A percentile compares a stretch with the other conserved stretches of the same genome.
phyloP scores from a whole-genome alignment of 306 rosid species.

The Prunus armeniaca region DNA sequence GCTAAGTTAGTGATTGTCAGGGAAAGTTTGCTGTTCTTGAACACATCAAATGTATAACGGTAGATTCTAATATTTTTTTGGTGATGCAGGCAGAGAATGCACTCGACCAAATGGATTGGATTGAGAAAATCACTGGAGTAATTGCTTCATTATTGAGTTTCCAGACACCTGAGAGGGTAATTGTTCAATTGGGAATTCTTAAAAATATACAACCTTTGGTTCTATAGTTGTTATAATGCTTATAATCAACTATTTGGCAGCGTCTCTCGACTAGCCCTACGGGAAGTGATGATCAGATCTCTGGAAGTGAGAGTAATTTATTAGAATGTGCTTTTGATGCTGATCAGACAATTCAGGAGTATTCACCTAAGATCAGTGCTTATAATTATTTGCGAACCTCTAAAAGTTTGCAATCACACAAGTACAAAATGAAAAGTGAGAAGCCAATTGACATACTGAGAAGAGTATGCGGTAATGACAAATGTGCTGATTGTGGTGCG shows the following conservation, averaged over 20 bases:
- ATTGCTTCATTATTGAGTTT: slow-evolving; percentile 70
- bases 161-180: slow-evolving; percentile 61
- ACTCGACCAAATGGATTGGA: slow-evolving; percentile 83
- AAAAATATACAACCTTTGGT: slow-evolving; percentile 4
- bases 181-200: slow-evolving; percentile 17
- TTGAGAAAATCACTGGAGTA: slow-evolving; percentile 78
- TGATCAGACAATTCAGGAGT: slow-evolving; percentile 26
- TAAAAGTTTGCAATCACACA: slow-evolving; percentile 46
- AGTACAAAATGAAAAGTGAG: slow-evolving; percentile 36
- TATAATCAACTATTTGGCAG: slow-evolving; percentile 42
- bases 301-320: slow-evolving; percentile 22
- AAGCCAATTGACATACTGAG: slow-evolving; percentile 69
- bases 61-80: not conserved
- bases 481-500: slow-evolving; percentile 85
- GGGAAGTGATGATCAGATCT: slow-evolving; percentile 28
- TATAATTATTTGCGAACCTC: slow-evolving; percentile 33
- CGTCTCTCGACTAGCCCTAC: slow-evolving; percentile 31
- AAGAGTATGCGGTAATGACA: slow-evolving; percentile 72
- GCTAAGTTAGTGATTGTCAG: not conserved
- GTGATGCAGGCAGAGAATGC: slow-evolving; percentile 78
- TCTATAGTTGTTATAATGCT: slow-evolving; percentile 24
- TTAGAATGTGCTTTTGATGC: slow-evolving; percentile 27
- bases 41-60: not conserved
- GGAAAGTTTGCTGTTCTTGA: not conserved
- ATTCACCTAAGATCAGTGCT: slow-evolving; percentile 28